phyloP scores from a whole-genome alignment of 805 yeast genomes.

The Maudiozyma turicensis region DNA sequence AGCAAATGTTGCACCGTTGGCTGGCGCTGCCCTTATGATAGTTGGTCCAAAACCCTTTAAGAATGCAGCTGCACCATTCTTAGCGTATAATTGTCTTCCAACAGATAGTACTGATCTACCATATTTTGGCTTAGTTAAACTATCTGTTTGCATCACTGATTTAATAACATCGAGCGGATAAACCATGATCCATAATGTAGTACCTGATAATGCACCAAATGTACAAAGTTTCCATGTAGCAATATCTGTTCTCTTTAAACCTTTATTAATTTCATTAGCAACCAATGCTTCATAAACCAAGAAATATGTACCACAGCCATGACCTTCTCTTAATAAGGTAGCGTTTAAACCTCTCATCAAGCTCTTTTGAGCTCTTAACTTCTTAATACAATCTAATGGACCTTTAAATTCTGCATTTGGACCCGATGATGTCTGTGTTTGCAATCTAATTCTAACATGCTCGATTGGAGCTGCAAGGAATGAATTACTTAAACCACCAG shows the following conservation, averaged over 20 bases:
- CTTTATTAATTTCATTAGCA: conserved; percentile 36
- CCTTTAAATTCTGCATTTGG: conserved; percentile 47
- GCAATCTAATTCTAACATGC: conserved; percentile 86
- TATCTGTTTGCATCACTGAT: conserved; percentile 62
- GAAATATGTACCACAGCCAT: conserved; percentile 85
- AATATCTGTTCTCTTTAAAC: conserved; percentile 51
- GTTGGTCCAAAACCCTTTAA: conserved; percentile 91
- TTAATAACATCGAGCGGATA: conserved; percentile 91
- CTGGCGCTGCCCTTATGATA: conserved; percentile 93
- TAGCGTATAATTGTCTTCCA: conserved; percentile 41
- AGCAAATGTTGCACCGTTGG: conserved; percentile 92
- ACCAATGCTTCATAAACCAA: conserved; percentile 83
- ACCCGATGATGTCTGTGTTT: conserved; percentile 44
- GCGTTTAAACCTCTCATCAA: conserved; percentile 76
- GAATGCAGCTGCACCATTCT: conserved; percentile 64
- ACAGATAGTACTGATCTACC: conserved; percentile 46
- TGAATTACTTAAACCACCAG: conserved; percentile 90
- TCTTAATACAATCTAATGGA: conserved; percentile 31
- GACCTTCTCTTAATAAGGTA: conserved; percentile 72
- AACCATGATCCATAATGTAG: conserved; percentile 70
- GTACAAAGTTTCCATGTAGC: conserved; percentile 81
- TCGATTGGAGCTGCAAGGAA: conserved; percentile 89
- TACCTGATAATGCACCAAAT: conserved; percentile 88
- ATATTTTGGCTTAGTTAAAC: conserved; percentile 40
- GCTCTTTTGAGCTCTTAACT: conserved; percentile 46